Base-by-base conservation (phyloP, 2,329 filamentous ascomycete genomes). In the Colletotrichum salicis region DNA sequence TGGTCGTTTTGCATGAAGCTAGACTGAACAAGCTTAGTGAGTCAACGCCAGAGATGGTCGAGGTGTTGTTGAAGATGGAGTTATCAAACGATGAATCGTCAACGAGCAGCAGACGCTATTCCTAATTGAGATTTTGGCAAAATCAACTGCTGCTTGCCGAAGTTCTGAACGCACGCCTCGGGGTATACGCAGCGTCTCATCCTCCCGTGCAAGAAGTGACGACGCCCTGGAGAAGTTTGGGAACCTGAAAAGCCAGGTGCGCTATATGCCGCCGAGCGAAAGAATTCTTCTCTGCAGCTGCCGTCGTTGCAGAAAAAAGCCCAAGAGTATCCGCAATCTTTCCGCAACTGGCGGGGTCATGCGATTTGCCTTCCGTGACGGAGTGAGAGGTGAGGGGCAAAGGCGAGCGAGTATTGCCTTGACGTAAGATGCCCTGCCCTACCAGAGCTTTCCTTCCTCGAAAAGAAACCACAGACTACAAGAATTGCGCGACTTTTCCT, bases 371-470 rank as follows among this genome's bases (percentile, higher is more conserved):
- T 41, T 41, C 13, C 37, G 27, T 10, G 22, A 27, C n/a, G 13
- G 57, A n/a, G 35, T 58, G 31, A 77, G 31, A 74, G 66, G 24
- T 62, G 76, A 37, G 68, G 74, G 76, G 57, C 71, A 45, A 67
- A 74, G 11, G 70, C 64, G 10, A 71, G 73, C 7, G 75, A 74
- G 19, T 76, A 41, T 19, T 41, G 37, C 37, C 37, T 15, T 41
- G 37, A 41, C 37, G 37, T 41, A 41, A 41, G 37, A 41, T 19
- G 37, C 37, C 37, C 15, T 41, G 37, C 15, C 37, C 37, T 41
- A 41, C 37, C 37, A 41, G 3, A 19, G 19, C 37, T 41, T 41
- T 3, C 13, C 15, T 41, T 41, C 13, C 3, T 41, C 37, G 37
- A 41, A 13, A 7, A 41, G 37, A 19, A 41, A 19, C 37, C 15